Base-by-base conservation (phyloP, 2,329 filamentous ascomycete genomes). In the Colletotrichum plurivorum region DNA sequence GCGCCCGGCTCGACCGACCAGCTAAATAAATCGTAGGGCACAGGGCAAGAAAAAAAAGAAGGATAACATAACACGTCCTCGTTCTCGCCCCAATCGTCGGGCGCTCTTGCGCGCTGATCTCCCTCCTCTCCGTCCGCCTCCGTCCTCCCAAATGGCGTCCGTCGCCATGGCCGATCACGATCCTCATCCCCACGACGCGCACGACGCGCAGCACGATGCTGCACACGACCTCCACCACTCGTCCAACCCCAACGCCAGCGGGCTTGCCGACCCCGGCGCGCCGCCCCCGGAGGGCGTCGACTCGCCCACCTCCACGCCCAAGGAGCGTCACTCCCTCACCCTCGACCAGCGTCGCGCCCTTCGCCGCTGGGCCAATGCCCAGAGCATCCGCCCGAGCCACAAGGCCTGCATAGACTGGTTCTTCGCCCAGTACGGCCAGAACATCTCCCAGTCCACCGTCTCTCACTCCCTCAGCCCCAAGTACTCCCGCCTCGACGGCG, bases 351-450 rank as follows among this genome's bases (percentile, higher is more conserved):
- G 88, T 41, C 87, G 88, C 71, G 87, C 87, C 27, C 81, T 90
- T 59, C 86, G 88, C 25, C 83, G 86, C 71, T 90, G 88, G 88
- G 88, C 88, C 25, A 87, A 87, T 73, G 81, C 81, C 48, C 88
- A 90, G 74, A 78, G 84, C 15, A 83, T 85, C 27, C 85, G 88
- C 2, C 88, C 88, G 7, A 88, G 85, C 27, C 88, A 90, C 78
- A 88, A 88, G 78, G 84, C 86, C 41, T 90, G 88, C 81, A 90
- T 90, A 74, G 87, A 90, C 74, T 90, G 88, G 88, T 90, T 90
- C 79, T 84, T 82, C 72, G 76, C 76, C 63, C 83, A 89, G 76
- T 90, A 88, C 75, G 84, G 86, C 76, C 87, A 89, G 76, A 84
- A 84, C 73, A 89, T 90, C 74, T 89, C 87, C 75, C 88, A 90